Conservation (phyloP, 805 yeast genomes). For the Yamadazyma kitorensis region DNA sequence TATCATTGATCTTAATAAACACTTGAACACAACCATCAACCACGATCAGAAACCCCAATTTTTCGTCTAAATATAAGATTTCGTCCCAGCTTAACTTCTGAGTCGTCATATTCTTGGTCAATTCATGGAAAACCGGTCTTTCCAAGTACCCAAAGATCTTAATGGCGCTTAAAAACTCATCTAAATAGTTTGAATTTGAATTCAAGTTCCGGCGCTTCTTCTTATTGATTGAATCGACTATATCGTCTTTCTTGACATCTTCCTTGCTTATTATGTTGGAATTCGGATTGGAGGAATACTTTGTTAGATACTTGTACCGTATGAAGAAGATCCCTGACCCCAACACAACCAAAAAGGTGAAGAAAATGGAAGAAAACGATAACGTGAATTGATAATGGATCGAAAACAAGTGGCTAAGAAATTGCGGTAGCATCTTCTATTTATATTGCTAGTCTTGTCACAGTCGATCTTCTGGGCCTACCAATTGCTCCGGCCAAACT, state of each 20-base stretch:
- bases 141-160: slow-evolving; percentile 93
- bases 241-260: slow-evolving; percentile 15
- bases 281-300: slow-evolving; percentile 44
- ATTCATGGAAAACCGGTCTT: slow-evolving; percentile 84
- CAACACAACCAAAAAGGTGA: slow-evolving; percentile 26
- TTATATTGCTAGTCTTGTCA: neutral
- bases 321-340: slow-evolving; percentile 45
- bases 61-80: slow-evolving; percentile 66
- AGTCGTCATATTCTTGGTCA: slow-evolving; percentile 89
- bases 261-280: slow-evolving; percentile 1
- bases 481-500: too few relatives aligned
- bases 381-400: slow-evolving; percentile 49
- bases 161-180: slow-evolving; percentile 86
- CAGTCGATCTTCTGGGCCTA: too few relatives aligned
- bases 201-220: slow-evolving; percentile 32
- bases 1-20: slow-evolving; percentile 50
- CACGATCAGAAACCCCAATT: slow-evolving; percentile 84
- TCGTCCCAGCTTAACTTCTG: slow-evolving; percentile 79
- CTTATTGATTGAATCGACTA: slow-evolving; percentile 16
- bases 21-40: slow-evolving; percentile 89
- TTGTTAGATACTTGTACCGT: slow-evolving; percentile 61
- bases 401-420: slow-evolving; percentile 23
- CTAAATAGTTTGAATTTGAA: slow-evolving; percentile 66
- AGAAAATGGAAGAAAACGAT: slow-evolving; percentile 45
- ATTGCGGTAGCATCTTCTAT: slow-evolving; percentile 12